Base-by-base conservation (phyloP, 306 rosid genomes). In the Sicyos edulis region DNA sequence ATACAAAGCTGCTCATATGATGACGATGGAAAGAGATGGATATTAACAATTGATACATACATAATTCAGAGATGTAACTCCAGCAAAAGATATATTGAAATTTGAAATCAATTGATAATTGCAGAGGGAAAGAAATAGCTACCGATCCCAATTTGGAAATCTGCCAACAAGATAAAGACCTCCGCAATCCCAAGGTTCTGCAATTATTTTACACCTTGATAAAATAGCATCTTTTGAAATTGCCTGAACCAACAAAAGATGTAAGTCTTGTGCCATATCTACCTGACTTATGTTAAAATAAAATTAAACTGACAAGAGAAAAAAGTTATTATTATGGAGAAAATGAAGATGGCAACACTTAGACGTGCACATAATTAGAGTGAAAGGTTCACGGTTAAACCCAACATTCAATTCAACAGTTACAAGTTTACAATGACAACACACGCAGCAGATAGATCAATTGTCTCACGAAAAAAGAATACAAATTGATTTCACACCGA, bases 141-240 rank as follows among this genome's bases (percentile, higher is more conserved):
- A 93, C 99, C 99, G 84, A 75, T 93, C 99, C 99, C 99, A 93
- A 79, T 93, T 93, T 73, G 99, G 97, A 81, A 91, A 93, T 51
- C 85, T 76, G 78, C 97, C 97, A 83, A 93, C 97, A 76, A 91
- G 97, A 87, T 93, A 89, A 70, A 91, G 99, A 78, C 92, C 95
- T 72, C 92, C 96, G 76, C 99, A 93, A 79, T 93, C 99, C 99
- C 99, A 93, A 74, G 99, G 99, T 85, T 93, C 99, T n/a, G 99
- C 82, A 81, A 93, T 87, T 76, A 93, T 78, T 80, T 93, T 93
- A 81, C 97, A 93, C 79, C 95, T 88, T 10, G 99, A 88, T 71
- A 93, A 82, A 60, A 85, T 83, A 64, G 75, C 77, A 85, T 93
- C 99, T 86, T 88, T 93, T 42, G 97, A 88, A 81, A 93, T 91